Base-by-base conservation (phyloP, 1,284 basidiomycete species). In the Ceratobasidium sp. region DNA sequence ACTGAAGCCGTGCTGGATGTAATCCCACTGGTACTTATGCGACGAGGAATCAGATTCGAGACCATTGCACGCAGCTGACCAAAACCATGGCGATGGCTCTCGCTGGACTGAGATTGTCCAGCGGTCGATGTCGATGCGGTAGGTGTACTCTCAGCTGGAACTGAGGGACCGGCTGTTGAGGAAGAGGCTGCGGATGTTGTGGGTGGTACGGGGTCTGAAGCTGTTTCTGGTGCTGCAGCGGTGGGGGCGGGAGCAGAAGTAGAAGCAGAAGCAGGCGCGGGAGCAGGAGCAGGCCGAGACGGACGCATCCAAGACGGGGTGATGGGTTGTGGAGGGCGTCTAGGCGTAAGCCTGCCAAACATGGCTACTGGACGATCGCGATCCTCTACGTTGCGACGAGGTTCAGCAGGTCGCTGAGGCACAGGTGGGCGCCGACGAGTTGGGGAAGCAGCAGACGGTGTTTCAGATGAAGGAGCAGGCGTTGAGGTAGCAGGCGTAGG, bases 251-350 rank as follows among this genome's bases (percentile, higher is more conserved):
- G 33, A 33, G 33, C 33, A 33, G 33, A 33, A 33, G 33, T 33
- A 33, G 33, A 33, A 33, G 33, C 33, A 33, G 33, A 33, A 33
- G 33, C 33, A 33, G 33, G 33, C 10, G 46, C 40, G 17, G 69
- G 20, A 48, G 54, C 40, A 5, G 52, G 40, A 13, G 52, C n/a
- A 46, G 69, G 69, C 56, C 69, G 6, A 46, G 54, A 12, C 9
- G 52, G 44, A 26, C 70, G 70, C 70, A 74, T 74, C 70, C 70
- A 74, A 28, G 70, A 57, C 28, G 70, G 70, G 10, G 70, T 74
- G 46, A 74, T 64, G 33, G 70, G 57, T n/a, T 61, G 70, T 15
- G 70, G 70, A 10, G 70, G 70, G 7, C 70, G 70, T 26, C 70
- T 61, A 9, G 70, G 70, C 5, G 57, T 62, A 38, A 59, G 57